Conservation (phyloP, 2,329 filamentous ascomycete species). For the Bertia moriformis region DNA sequence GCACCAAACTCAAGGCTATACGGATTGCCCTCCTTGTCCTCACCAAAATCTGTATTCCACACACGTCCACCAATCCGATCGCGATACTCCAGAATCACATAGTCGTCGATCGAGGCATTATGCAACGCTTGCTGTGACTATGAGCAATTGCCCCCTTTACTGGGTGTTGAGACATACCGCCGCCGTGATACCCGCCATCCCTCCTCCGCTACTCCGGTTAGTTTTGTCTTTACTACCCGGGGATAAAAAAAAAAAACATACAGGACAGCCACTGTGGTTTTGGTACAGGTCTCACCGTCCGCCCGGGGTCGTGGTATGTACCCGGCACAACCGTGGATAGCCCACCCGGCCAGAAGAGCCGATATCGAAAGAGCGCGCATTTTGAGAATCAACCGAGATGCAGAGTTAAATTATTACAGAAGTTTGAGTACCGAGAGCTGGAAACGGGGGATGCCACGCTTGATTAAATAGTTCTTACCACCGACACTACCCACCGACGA, state of each 20-base stretch:
- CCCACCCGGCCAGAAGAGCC: no score
- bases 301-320: no score
- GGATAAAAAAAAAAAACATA: neutral
- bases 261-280: slow-evolving; percentile 1
- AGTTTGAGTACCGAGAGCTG: no score
- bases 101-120: slow-evolving; percentile 46
- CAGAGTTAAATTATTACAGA: no score
- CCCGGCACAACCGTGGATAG: no score
- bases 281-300: neutral
- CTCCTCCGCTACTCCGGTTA: neutral
- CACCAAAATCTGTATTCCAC: slow-evolving; percentile 39
- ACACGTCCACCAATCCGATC: slow-evolving; percentile 48
- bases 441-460: no score
- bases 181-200: neutral
- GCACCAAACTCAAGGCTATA: slow-evolving; percentile 51
- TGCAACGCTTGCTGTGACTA: slow-evolving; percentile 48
- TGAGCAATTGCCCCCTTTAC: slow-evolving; percentile 28
- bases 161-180: slow-evolving; percentile 16
- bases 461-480: no score
- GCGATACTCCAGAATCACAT: slow-evolving; percentile 51
- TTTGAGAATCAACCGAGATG: no score
- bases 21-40: slow-evolving; percentile 28
- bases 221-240: neutral
- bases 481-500: no score
- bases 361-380: no score